phyloP scores from a whole-genome alignment of 2,329 filamentous ascomycete species.

The Pochonia chlamydosporia region DNA sequence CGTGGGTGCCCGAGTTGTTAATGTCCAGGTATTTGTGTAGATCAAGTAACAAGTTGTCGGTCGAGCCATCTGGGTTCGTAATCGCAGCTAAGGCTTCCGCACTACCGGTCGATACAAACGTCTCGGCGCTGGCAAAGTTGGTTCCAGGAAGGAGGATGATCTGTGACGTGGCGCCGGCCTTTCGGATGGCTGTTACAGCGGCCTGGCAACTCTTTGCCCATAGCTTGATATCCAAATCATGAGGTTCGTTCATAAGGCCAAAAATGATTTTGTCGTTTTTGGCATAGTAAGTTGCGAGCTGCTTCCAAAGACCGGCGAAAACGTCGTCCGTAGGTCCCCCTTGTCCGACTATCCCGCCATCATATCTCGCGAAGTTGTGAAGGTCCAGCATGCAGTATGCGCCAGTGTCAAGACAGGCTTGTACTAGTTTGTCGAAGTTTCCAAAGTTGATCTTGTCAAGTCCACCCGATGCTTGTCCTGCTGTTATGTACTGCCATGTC shows the following conservation, averaged over 20 bases:
- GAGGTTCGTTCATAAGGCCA: conserved; percentile 66
- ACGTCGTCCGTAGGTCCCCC: conserved; percentile 55
- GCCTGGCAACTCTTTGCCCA: conserved; percentile 59
- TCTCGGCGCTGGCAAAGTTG: conserved; percentile 47
- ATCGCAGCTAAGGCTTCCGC: conserved; percentile 46
- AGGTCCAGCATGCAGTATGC: conserved; percentile 55
- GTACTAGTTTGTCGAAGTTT: conserved; percentile 49
- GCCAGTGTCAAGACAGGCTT: conserved; percentile 50
- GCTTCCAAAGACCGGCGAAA: conserved; percentile 52
- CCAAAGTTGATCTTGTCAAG: conserved; percentile 42
- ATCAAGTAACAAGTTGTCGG: conserved; percentile 50
- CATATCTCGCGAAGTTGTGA: conserved; percentile 55
- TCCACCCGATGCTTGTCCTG: conserved; percentile 41
- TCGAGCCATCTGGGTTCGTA: conserved; percentile 54
- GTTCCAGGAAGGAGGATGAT: conserved; percentile 57
- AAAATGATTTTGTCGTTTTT: conserved; percentile 48
- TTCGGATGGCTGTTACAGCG: conserved; percentile 59
- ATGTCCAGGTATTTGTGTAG: conserved; percentile 57
- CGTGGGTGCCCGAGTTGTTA: conserved; percentile 48
- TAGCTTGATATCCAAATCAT: conserved; percentile 47
- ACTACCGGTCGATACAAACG: conserved; percentile 42
- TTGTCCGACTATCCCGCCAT: conserved; percentile 58
- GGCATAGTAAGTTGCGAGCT: conserved; percentile 54
- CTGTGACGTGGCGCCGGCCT: conserved; percentile 57
- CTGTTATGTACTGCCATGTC: conserved; percentile 54